These are phyloP conservation scores for Alliaria petiolata DNA, from an alignment of 345 rosid species.

Conservation along the genomic window DNA sequence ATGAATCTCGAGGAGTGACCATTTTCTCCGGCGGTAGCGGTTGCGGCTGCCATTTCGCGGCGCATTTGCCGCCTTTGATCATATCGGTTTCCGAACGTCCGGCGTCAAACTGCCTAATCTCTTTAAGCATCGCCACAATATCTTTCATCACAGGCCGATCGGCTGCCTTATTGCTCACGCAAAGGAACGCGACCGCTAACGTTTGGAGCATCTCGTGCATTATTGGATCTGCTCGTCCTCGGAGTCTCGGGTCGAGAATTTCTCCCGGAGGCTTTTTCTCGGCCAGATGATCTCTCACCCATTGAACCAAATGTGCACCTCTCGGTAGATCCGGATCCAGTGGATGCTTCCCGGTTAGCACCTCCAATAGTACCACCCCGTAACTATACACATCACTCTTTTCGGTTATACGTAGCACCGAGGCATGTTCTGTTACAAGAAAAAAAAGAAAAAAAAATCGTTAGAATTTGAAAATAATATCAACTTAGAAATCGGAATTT, in stretches of 20 bases:
- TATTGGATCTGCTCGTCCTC: conserved; percentile 70
- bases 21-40: conserved; percentile 43
- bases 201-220: conserved; percentile 94
- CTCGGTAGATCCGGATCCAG: conserved; percentile 82
- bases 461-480: neutral
- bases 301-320: conserved; percentile 77
- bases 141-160: conserved; percentile 92
- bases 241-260: conserved; percentile 70
- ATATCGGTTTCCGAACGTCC: conserved; percentile 42
- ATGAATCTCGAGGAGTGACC: conserved; percentile 58
- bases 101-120: conserved; percentile 56
- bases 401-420: conserved; percentile 70
- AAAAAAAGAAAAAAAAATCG: neutral
- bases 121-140: conserved; percentile 87
- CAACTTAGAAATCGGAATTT: neutral
- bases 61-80: conserved; percentile 34
- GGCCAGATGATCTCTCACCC: conserved; percentile 82
- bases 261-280: conserved; percentile 54
- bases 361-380: conserved; percentile 79
- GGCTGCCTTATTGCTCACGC: conserved; percentile 50
- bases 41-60: conserved; percentile 22
- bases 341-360: conserved; percentile 89
- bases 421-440: conserved; percentile 77
- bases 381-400: conserved; percentile 92
- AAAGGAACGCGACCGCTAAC: conserved; percentile 78